These are phyloP conservation scores for Talaromyces sp. DNA, from an alignment of 2,329 filamentous ascomycete genomes.

Conservation along the genomic window DNA sequence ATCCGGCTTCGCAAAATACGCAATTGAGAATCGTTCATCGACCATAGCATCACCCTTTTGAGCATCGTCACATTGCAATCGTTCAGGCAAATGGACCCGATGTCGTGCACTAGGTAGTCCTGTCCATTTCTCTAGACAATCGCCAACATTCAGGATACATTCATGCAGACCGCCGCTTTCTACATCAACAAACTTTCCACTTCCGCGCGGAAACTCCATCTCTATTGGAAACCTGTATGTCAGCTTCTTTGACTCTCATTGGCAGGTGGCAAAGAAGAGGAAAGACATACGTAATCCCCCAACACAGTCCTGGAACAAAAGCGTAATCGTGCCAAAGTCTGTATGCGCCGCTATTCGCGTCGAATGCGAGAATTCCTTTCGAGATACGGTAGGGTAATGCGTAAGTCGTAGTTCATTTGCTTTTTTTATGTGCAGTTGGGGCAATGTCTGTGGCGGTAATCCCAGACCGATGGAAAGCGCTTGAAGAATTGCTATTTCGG, in stretches of 20 bases:
- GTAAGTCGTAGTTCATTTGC: constrained; percentile 58
- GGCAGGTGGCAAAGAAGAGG: not conserved
- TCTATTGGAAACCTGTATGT: not conserved
- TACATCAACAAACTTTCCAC: not conserved
- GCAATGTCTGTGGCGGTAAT: constrained; percentile 66
- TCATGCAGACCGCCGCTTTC: constrained; percentile 1
- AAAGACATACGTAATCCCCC: constrained; percentile 40
- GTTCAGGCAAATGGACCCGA: constrained; percentile 7
- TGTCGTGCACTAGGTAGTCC: constrained; percentile 5
- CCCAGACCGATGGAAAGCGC: constrained; percentile 39
- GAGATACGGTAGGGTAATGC: constrained; percentile 64
- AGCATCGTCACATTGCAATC: not conserved
- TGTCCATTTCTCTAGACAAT: constrained; percentile 13
- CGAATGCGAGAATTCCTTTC: not conserved
- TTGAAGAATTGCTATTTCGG: not conserved
- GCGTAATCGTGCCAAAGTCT: constrained; percentile 49
- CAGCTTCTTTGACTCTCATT: not conserved
- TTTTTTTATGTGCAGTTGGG: constrained; percentile 53
- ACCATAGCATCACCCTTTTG: not conserved
- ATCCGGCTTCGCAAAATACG: constrained; percentile 13
- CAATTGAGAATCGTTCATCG: constrained; percentile 2
- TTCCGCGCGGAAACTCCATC: constrained; percentile 2
- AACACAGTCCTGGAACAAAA: constrained; percentile 50
- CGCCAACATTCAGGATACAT: constrained; percentile 8
- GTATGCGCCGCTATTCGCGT: constrained; percentile 54